Evolutionary conservation across 1,284 basidiomycete genomes (phyloP).

Genomic region (Xanthoconium separans): DNA sequence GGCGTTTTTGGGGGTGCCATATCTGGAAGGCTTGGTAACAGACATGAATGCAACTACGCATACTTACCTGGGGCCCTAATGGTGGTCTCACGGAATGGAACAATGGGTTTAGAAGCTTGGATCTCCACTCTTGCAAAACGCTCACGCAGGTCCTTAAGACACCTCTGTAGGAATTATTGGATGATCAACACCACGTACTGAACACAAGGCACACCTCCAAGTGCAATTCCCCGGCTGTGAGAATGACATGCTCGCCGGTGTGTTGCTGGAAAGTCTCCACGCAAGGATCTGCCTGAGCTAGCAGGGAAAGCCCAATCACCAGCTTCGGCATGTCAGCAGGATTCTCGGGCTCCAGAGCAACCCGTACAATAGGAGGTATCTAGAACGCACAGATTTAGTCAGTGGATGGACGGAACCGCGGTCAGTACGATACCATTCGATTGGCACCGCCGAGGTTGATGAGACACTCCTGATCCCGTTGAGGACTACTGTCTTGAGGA

Average conservation of each 20-base stretch:
- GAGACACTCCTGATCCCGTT: constrained; percentile 51
- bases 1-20: constrained; percentile 85
- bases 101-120: constrained; percentile 92
- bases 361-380: constrained; percentile 91
- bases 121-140: constrained; percentile 93
- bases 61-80: constrained; percentile 69
- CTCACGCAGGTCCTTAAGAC: constrained; percentile 92
- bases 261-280: constrained; percentile 97
- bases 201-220: constrained; percentile 65
- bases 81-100: constrained; percentile 96
- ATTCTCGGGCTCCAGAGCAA: constrained; percentile 87
- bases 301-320: constrained; percentile 82
- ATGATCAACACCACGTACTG: not conserved
- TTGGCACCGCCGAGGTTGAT: constrained; percentile 84
- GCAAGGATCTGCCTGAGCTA: constrained; percentile 96
- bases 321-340: constrained; percentile 95
- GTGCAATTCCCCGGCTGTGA: constrained; percentile 96
- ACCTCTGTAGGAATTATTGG: constrained; percentile 58
- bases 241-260: constrained; percentile 96
- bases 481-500: constrained; percentile 35
- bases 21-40: constrained; percentile 46
- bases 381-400: constrained; percentile 31
- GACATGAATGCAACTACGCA: not conserved
- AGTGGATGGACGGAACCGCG: not conserved
- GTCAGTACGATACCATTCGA: constrained; percentile 51